A percentile compares a stretch with the other conserved stretches of the same genome.
phyloP scores from a whole-genome alignment of 257 asterid species.

The Primulina eburnea region DNA sequence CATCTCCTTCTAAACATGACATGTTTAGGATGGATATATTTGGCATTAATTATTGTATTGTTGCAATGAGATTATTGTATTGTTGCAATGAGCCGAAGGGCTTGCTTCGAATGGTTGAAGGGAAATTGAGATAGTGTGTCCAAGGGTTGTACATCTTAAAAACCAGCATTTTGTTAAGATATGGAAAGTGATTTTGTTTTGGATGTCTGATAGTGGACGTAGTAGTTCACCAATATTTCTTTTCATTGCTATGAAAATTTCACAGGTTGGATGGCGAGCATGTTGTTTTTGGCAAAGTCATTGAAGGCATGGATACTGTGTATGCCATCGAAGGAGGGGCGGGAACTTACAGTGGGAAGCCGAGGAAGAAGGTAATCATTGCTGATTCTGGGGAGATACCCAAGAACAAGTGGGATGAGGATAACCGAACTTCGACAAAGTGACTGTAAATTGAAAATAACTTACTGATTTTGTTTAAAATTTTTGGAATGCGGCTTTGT shows the following conservation, averaged over 20 bases:
- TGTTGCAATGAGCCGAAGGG: neutral
- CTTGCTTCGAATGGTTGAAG: neutral
- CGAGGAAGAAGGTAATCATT: conserved; percentile 83
- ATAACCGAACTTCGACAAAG: conserved; percentile 33
- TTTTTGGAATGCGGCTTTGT: conserved; percentile 23
- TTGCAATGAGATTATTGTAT: neutral
- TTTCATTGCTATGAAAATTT: neutral
- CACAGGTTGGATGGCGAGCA: conserved; percentile 93
- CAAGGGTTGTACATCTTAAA: neutral
- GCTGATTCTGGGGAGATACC: conserved; percentile 92
- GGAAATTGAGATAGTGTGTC: neutral
- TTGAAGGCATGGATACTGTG: conserved; percentile 95
- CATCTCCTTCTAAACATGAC: conserved; percentile 3
- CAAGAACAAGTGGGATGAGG: conserved; percentile 82
- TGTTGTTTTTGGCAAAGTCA: conserved; percentile 84
- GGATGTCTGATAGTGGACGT: neutral
- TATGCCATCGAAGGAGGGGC: conserved; percentile 94
- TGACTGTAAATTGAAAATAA: conserved; percentile 19
- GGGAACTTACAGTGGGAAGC: conserved; percentile 95
- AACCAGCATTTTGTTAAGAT: neutral
- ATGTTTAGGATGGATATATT: neutral
- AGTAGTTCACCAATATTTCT: neutral
- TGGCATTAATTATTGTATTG: neutral
- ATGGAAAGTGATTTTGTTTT: neutral
- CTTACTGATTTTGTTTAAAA: conserved; percentile 22